These are phyloP conservation scores for Fusarium coffeatum DNA, from an alignment of 2,329 filamentous ascomycete genomes.

Conservation along the genomic window DNA sequence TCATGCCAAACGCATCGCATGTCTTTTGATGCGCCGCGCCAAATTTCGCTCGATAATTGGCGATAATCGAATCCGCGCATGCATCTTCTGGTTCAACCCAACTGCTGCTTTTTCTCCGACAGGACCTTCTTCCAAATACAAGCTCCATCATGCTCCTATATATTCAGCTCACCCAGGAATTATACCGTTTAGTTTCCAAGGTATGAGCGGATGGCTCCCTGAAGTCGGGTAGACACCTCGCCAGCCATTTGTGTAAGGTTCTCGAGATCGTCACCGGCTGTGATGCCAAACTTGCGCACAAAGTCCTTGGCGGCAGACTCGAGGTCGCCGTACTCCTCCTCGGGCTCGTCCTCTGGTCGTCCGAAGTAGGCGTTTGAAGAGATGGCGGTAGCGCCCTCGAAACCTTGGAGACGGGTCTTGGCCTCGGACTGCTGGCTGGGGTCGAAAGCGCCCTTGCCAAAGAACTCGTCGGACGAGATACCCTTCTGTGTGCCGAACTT, in stretches of 20 bases:
- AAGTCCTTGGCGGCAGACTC: constrained; percentile 97
- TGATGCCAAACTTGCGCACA: constrained; percentile 93
- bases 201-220: constrained; percentile 77
- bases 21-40: constrained; percentile 9
- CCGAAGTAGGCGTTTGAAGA: constrained; percentile 99
- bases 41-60: constrained; percentile 19
- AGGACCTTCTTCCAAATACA: constrained; percentile 14
- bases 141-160: constrained; percentile 20
- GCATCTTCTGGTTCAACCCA: constrained; percentile 15
- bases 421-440: constrained; percentile 84
- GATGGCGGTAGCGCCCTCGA: constrained; percentile 91
- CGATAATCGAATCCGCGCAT: constrained; percentile 22
- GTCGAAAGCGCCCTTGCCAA: constrained; percentile 89
- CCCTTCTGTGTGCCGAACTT: constrained; percentile 95
- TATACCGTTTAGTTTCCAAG: constrained; percentile 63
- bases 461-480: constrained; percentile 98
- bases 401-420: constrained; percentile 86
- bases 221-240: constrained; percentile 85
- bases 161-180: background rate
- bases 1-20: constrained; percentile 35
- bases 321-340: constrained; percentile 88
- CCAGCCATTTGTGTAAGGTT: constrained; percentile 86
- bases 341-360: constrained; percentile 83
- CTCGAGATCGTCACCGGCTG: constrained; percentile 94
- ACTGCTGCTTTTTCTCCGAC: constrained; percentile 27